Conservation (phyloP, 371 early-diverging fungal species). For the Sporodiniella umbellata region DNA sequence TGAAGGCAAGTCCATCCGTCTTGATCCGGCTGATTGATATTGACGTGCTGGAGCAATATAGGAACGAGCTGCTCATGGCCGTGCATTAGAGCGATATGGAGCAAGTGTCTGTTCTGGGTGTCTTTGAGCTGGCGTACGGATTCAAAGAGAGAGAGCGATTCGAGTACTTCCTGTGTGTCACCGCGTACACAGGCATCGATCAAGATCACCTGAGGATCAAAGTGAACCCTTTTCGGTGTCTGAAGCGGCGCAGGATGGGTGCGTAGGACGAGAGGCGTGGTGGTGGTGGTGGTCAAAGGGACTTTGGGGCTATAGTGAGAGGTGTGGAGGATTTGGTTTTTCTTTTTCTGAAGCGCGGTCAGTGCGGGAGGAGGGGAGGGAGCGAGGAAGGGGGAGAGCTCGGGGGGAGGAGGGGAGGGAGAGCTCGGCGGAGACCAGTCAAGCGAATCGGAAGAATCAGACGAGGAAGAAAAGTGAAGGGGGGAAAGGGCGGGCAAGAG, state of each 20-base stretch:
- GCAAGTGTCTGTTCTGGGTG: conserved; percentile 14
- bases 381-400: conserved; percentile 15
- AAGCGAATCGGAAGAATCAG: conserved; percentile 2
- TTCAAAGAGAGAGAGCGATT: not conserved
- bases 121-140: conserved; percentile 9
- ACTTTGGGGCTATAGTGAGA: no score
- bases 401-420: conserved; percentile 19
- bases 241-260: no score
- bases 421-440: conserved; percentile 3
- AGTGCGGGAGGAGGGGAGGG: conserved; percentile 1
- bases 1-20: conserved; percentile 51
- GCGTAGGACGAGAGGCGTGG: no score
- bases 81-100: conserved; percentile 40
- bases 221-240: conserved; percentile 32
- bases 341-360: not conserved
- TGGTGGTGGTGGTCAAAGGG: no score
- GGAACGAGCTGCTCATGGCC: conserved; percentile 30
- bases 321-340: not conserved
- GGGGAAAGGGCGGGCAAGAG: no score
- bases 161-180: conserved; percentile 22
- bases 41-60: conserved; percentile 21
- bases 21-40: conserved; percentile 35
- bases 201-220: conserved; percentile 31
- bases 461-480: not conserved
- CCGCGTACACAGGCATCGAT: conserved; percentile 43